A percentile compares a stretch with the other conserved stretches of the same genome.
Evolutionary conservation across 805 yeast genomes (phyloP).

Genomic region (Candida boidinii): DNA sequence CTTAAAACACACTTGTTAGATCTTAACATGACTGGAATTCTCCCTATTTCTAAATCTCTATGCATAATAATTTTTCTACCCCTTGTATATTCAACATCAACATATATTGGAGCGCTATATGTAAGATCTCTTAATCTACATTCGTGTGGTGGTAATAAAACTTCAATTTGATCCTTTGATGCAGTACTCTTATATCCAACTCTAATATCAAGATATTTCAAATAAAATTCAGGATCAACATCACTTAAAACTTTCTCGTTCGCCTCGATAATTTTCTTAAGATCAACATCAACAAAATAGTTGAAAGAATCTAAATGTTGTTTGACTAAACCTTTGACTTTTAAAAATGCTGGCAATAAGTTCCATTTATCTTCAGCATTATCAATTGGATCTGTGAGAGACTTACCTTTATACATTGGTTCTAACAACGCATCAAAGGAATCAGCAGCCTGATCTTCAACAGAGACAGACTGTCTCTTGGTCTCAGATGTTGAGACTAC

Average conservation of each 20-base stretch:
- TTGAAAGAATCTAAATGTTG: conserved; percentile 98
- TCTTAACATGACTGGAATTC: conserved; percentile 98
- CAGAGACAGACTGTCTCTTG: conserved; percentile 1
- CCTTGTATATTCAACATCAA: conserved; percentile 94
- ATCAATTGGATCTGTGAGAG: conserved; percentile 75
- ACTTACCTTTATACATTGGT: conserved; percentile 81
- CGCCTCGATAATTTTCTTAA: conserved; percentile 87
- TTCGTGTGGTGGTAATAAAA: conserved; percentile 81
- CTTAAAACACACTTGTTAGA: conserved; percentile 84
- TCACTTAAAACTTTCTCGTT: conserved; percentile 84
- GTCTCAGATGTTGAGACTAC: conserved; percentile 1
- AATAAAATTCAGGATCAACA: conserved; percentile 94
- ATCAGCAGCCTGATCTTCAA: conserved; percentile 31
- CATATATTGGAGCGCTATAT: conserved; percentile 90
- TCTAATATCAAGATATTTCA: conserved; percentile 87
- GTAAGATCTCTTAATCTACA: conserved; percentile 92
- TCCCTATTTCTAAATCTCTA: conserved; percentile 86
- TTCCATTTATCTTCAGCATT: conserved; percentile 98
- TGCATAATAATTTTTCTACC: conserved; percentile 89
- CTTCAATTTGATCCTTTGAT: conserved; percentile 38
- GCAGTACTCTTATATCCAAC: conserved; percentile 75
- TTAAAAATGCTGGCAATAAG: conserved; percentile 86
- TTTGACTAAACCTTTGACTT: conserved; percentile 92
- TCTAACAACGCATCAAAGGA: conserved; percentile 69
- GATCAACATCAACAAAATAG: conserved; percentile 87